These are phyloP conservation scores for Trichosporon sp. DNA, from an alignment of 1,284 basidiomycete genomes.

Conservation along the genomic window DNA sequence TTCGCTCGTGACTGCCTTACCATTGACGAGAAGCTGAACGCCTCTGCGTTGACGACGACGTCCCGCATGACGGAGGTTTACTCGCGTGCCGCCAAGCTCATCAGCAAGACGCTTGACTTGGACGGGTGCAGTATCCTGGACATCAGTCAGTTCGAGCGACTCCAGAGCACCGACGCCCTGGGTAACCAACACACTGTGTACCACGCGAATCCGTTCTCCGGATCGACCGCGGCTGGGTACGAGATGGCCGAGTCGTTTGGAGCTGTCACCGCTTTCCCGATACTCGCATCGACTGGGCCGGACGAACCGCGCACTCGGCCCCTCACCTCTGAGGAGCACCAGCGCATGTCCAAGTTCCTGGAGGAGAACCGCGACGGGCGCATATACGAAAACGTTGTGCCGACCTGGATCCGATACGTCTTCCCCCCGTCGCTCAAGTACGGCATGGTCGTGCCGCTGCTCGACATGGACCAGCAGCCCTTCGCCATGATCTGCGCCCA, in stretches of 20 bases:
- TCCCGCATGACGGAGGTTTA: slow-evolving; percentile 78
- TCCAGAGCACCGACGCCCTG: slow-evolving; percentile 53
- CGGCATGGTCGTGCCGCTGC: slow-evolving; percentile 83
- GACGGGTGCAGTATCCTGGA: slow-evolving; percentile 89
- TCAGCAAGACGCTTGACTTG: slow-evolving; percentile 82
- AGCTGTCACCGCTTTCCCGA: slow-evolving; percentile 35
- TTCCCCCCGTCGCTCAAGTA: slow-evolving; percentile 76
- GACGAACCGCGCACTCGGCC: slow-evolving; percentile 30
- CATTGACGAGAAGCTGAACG: slow-evolving; percentile 59
- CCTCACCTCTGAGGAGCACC: slow-evolving; percentile 66
- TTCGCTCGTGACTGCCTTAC: slow-evolving; percentile 93
- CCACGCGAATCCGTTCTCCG: slow-evolving; percentile 46
- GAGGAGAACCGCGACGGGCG: slow-evolving; percentile 72
- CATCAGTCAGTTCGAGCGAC: slow-evolving; percentile 81
- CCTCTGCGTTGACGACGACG: slow-evolving; percentile 31
- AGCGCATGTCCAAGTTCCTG: slow-evolving; percentile 68
- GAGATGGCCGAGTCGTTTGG: slow-evolving; percentile 38
- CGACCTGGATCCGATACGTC: slow-evolving; percentile 69
- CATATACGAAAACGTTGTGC: slow-evolving; percentile 76
- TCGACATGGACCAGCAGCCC: slow-evolving; percentile 87
- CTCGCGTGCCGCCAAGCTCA: slow-evolving; percentile 76
- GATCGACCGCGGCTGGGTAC: slow-evolving; percentile 27
- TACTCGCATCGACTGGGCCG: slow-evolving; percentile 30
- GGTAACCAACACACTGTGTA: slow-evolving; percentile 52
- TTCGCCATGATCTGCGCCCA: slow-evolving; percentile 90